Base-by-base conservation (phyloP, 2,329 filamentous ascomycete genomes). In the Penicillium sp. region DNA sequence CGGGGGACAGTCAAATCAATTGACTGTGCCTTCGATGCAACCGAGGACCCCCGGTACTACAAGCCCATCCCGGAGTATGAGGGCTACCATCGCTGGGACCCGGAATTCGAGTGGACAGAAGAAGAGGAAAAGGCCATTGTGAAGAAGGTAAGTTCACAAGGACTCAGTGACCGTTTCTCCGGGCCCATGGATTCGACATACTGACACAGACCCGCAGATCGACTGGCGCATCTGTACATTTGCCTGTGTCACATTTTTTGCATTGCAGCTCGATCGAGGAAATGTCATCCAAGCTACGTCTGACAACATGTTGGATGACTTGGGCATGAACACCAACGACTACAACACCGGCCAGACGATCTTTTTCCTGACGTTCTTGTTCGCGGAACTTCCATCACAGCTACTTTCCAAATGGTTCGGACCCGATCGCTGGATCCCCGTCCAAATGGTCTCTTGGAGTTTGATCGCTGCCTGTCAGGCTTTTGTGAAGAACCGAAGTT, bases 231-330 rank as follows among this genome's bases (percentile, higher is more conserved):
- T 78, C 15, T 75, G 71, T 51, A 70, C 72, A 10, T 79, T 70
- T 58, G 68, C 68, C 48, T 84, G 81, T 51, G 55, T 85, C 26
- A 85, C 85, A 68, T 87, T 87, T 68, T 85, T 87, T 50, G 82
- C 82, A 0, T 73, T 87, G 4, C 83, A 87, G 62, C 71, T 87
- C 7, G 84, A 87, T 64, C 75, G 85, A 41, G 83, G 84, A 45
- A 88, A 88, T 61, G 71, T 88, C 10, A 66, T 62, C 48, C 85
- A 85, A 59, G 85, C 84, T 3, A 71, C 84, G 24, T 83, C 82
- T 1, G 85, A 87, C 63, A 82, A 84, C 59, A 76, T 88, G 61
- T 74, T 89, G 7, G 59, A 46, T 2, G 75, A 78, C 29, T 59
- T 78, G 2, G 58, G 71, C 67, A 41, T 86, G 85, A 71, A 65